phyloP scores from a whole-genome alignment of 78 protist genomes.

The Chrysochromulina tobinii region DNA sequence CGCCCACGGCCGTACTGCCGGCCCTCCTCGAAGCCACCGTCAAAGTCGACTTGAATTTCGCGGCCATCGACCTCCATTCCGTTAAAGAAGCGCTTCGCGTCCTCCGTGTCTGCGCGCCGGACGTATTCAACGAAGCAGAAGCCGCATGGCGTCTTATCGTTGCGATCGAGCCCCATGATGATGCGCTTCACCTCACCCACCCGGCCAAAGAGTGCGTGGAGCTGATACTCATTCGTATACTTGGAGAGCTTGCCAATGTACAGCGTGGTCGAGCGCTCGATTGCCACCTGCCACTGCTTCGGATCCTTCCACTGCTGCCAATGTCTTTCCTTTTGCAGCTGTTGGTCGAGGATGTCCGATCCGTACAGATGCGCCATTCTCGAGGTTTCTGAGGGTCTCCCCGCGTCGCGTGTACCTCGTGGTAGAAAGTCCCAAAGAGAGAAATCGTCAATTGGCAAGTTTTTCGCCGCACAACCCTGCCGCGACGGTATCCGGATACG shows the following conservation, averaged over 20 bases:
- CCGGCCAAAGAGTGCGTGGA: slow-evolving; percentile 82
- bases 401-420: too few species aligned
- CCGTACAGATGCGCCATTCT: too few species aligned
- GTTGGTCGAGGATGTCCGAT: too few species aligned
- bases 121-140: slow-evolving; percentile 95
- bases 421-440: too few species aligned
- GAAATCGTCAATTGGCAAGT: too few species aligned
- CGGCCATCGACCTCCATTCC: slow-evolving; percentile 87
- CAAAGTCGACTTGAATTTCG: slow-evolving; percentile 87
- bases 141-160: slow-evolving; percentile 91
- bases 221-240: slow-evolving; percentile 90
- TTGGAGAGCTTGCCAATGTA: slow-evolving; percentile 93
- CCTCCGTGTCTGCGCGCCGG: slow-evolving; percentile 79
- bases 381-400: too few species aligned
- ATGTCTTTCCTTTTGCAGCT: too few species aligned
- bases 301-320: too few species aligned
- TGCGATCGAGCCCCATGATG: slow-evolving; percentile 91
- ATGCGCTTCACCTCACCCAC: slow-evolving; percentile 81
- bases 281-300: not conserved
- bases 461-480: too few species aligned
- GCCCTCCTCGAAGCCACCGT: slow-evolving; percentile 92
- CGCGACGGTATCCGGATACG: too few species aligned
- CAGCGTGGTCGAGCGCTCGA: slow-evolving; percentile 33
- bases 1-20: slow-evolving; percentile 95
- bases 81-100: slow-evolving; percentile 69